phyloP scores from a whole-genome alignment of 2,329 filamentous ascomycete genomes.

The Thielaviopsis cerberus region DNA sequence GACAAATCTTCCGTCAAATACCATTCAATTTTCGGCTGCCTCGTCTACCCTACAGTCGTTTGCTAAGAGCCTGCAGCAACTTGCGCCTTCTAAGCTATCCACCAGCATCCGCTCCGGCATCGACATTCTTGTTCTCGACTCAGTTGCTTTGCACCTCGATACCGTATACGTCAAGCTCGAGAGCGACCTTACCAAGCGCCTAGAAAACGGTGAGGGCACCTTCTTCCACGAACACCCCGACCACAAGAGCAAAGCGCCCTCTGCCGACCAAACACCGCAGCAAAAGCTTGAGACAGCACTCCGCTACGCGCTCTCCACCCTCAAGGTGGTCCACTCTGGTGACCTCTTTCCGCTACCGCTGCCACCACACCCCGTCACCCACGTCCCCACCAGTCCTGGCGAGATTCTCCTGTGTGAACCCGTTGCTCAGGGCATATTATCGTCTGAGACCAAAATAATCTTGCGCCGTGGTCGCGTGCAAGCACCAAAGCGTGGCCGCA shows the following conservation, averaged over 20 bases:
- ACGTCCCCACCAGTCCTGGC: slow-evolving; percentile 65
- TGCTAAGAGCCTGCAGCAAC: slow-evolving; percentile 49
- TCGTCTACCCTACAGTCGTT: slow-evolving; percentile 65
- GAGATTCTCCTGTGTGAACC: slow-evolving; percentile 88
- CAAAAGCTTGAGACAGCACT: slow-evolving; percentile 47
- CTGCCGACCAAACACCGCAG: slow-evolving; percentile 23
- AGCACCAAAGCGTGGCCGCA: slow-evolving; percentile 31
- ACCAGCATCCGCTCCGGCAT: slow-evolving; percentile 58
- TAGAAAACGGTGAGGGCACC: slow-evolving; percentile 67
- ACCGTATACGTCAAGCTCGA: slow-evolving; percentile 77
- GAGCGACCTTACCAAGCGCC: slow-evolving; percentile 55
- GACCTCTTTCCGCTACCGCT: slow-evolving; percentile 64
- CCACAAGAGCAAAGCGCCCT: slow-evolving; percentile 1
- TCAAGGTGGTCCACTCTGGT: slow-evolving; percentile 64
- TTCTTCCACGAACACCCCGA: slow-evolving; percentile 50
- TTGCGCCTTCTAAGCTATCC: slow-evolving; percentile 57
- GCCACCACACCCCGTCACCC: slow-evolving; percentile 69
- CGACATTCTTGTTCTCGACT: slow-evolving; percentile 68
- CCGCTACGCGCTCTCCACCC: slow-evolving; percentile 51
- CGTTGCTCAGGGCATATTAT: slow-evolving; percentile 68
- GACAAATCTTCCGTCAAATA: slow-evolving; percentile 51
- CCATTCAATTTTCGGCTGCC: slow-evolving; percentile 57
- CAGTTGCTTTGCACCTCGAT: slow-evolving; percentile 61
- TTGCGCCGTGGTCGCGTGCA: slow-evolving; percentile 47
- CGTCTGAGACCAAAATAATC: slow-evolving; percentile 65